Percentiles rank a stretch among this genome's conserved stretches.
Conservation (phyloP, 352 stramenopile genomes). For the Thalassiosira livingstoniorum region DNA sequence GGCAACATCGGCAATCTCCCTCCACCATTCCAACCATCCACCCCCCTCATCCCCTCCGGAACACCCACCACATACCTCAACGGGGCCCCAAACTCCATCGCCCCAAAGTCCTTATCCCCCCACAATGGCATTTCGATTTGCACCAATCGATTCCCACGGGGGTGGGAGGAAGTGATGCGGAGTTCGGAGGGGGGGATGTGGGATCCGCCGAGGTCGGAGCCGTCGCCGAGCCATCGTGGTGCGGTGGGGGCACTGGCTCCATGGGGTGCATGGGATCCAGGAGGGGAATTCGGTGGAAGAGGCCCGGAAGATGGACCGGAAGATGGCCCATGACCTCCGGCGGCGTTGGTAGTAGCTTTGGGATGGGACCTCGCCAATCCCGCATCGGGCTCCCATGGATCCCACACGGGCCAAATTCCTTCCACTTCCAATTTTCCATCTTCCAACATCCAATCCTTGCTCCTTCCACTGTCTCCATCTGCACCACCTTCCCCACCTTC, state of each 20-base stretch:
- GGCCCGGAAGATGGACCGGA: too few species aligned
- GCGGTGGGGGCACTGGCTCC: too few species aligned
- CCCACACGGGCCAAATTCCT: slow-evolving; percentile 82
- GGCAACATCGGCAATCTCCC: not conserved
- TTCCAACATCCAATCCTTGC: too few species aligned
- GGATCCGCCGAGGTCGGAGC: slow-evolving; percentile 67
- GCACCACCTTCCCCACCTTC: too few species aligned
- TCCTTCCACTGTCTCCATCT: too few species aligned
- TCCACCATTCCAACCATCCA: not conserved
- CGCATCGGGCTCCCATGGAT: slow-evolving; percentile 66
- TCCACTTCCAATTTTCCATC: slow-evolving; percentile 70
- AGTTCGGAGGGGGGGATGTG: slow-evolving; percentile 81
- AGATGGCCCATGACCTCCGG: too few species aligned
- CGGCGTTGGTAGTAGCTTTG: not conserved
- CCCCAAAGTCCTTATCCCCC: slow-evolving; percentile 82
- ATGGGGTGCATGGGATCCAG: not conserved
- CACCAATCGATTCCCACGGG: slow-evolving; percentile 52
- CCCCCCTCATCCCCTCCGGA: slow-evolving; percentile 31
- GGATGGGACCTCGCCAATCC: slow-evolving; percentile 22
- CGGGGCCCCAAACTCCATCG: slow-evolving; percentile 81
- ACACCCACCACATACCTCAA: slow-evolving; percentile 75
- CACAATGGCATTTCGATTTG: slow-evolving; percentile 84
- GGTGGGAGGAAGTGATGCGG: slow-evolving; percentile 70
- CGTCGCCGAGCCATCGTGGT: slow-evolving; percentile 68
- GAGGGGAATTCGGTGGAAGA: too few species aligned